A percentile compares a stretch with the other conserved stretches of the same genome.
These are phyloP conservation scores for Jatropha curcas DNA, from an alignment of 345 rosid species.

Conservation along the genomic window DNA sequence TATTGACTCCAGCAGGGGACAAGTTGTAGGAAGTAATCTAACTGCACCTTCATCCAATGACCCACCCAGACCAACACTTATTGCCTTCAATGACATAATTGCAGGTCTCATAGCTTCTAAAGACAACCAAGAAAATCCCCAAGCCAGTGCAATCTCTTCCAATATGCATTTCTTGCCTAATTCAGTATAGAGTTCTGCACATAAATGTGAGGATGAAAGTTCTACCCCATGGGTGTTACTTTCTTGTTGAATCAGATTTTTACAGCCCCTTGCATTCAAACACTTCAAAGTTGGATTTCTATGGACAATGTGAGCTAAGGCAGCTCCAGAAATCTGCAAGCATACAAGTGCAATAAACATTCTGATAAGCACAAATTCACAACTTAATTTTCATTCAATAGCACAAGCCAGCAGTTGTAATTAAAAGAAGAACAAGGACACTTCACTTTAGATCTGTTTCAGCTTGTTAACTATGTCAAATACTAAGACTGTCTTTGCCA, in stretches of 20 bases:
- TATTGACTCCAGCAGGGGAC: slow-evolving; percentile 65
- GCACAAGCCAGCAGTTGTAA: not conserved
- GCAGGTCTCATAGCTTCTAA: slow-evolving; percentile 63
- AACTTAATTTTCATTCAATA: slow-evolving; percentile 3
- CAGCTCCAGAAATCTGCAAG: slow-evolving; percentile 61
- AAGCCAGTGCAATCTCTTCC: slow-evolving; percentile 64
- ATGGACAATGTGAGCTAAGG: slow-evolving; percentile 48
- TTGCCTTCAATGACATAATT: slow-evolving; percentile 39
- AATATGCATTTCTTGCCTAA: slow-evolving; percentile 49
- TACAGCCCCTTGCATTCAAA: slow-evolving; percentile 68
- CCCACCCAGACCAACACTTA: slow-evolving; percentile 76
- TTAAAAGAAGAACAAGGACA: slow-evolving; percentile 13
- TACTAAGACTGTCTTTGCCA: not conserved
- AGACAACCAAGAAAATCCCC: slow-evolving; percentile 64
- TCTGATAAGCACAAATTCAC: not conserved
- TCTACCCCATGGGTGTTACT: slow-evolving; percentile 21
- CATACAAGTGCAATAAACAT: slow-evolving; percentile 12
- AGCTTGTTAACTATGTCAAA: not conserved
- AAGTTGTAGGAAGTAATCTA: slow-evolving; percentile 45
- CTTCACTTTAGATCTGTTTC: not conserved
- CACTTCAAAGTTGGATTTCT: slow-evolving; percentile 58
- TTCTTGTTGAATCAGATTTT: slow-evolving; percentile 46
- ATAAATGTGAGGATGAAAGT: slow-evolving; percentile 24
- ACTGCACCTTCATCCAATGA: slow-evolving; percentile 59
- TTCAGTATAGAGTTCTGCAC: slow-evolving; percentile 36